phyloP scores from a whole-genome alignment of 345 rosid species.

The Bruguiera sexangula region DNA sequence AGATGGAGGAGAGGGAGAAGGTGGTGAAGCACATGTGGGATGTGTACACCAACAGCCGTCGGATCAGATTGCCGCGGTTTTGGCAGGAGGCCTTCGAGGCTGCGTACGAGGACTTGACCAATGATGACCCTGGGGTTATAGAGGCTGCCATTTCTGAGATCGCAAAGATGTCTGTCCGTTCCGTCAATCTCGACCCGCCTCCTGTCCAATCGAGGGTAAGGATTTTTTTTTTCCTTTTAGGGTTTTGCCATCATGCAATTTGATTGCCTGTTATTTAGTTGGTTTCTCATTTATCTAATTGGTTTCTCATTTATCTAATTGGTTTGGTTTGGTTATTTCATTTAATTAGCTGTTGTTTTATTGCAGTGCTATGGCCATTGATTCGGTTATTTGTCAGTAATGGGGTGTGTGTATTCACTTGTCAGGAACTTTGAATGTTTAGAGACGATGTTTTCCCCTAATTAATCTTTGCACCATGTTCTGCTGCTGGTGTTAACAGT shows the following conservation, averaged over 20 bases:
- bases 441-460: too few species aligned
- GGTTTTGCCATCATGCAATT: neutral
- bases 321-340: too few species aligned
- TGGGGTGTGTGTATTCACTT: too few species aligned
- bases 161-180: conserved; percentile 65
- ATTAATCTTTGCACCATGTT: too few species aligned
- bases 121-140: conserved; percentile 56
- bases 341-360: too few species aligned
- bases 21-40: conserved; percentile 91
- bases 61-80: conserved; percentile 65
- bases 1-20: conserved; percentile 84
- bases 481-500: too few species aligned
- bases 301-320: neutral
- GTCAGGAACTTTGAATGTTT: too few species aligned
- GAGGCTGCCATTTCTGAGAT: conserved; percentile 66
- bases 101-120: conserved; percentile 76
- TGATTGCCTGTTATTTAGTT: neutral
- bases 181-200: conserved; percentile 50
- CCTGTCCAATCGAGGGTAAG: conserved; percentile 56
- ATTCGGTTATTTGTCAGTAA: too few species aligned
- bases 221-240: conserved; percentile 12
- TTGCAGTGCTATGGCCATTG: too few species aligned
- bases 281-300: neutral
- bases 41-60: conserved; percentile 57
- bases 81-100: conserved; percentile 82